Base-by-base conservation (phyloP, 2,329 filamentous ascomycete species). In the Byssochlamys sp. region DNA sequence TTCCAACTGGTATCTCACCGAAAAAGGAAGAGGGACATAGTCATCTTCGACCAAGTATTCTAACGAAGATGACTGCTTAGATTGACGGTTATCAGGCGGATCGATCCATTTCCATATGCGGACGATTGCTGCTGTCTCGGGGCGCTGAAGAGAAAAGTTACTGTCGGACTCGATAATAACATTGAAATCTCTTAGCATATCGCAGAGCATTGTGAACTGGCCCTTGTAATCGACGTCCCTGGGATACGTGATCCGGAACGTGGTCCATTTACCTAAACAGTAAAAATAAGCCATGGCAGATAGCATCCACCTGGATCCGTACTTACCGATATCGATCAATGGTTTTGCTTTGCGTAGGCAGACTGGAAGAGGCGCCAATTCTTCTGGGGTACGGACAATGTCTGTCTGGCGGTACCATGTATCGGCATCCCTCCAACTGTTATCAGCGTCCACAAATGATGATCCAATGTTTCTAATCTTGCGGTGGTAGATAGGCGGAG, bases 1-100 rank as follows among this genome's bases (percentile, higher is more conserved):
- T 70, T 99, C 92, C 0, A 99, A 81, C 69, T 96, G 91, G 67
- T 97, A 99, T 14, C 90, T 83, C 1, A 96, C 83, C 0, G 84
- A 75, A 60, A 91, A 96, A 0, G 83, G 75, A 3, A 92, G 77
- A 56, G 73, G 62, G 29, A 77, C 64, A 61, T 73, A 71, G 9
- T 61, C 63, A 25, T 69, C 61, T 25, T 71, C 59, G 62, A 64
- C 62, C 39, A 75, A 61, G 28, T 73, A 72, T 26, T 76, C 65
- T 59, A 62, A 63, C 57, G 56, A 78, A 61, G 55, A 76, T 57
- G 49, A 68, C 4, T 59, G 54, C 27, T 66, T 45, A 24, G 39
- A 45, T 4, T 45, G 39, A 14, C 39, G 60, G 12, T 64, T 60
- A 5, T 68, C 65, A 11, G 65, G 63, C 26, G 65, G 54, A 59